Conservation (phyloP, 1,284 basidiomycete species). For the Fomitopsis palustris region DNA sequence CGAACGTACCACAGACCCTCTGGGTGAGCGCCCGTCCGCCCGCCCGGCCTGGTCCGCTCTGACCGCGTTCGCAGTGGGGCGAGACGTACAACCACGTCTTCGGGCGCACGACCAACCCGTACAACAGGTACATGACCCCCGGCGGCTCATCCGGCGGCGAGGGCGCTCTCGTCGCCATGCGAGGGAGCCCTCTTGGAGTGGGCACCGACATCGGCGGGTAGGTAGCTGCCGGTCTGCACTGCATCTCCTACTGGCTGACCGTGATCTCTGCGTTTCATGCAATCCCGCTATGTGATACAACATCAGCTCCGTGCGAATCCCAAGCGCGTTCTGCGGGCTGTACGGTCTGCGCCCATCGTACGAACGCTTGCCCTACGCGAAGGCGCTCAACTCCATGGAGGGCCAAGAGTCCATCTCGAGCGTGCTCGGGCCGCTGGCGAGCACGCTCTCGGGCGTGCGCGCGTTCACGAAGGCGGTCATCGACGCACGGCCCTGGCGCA, state of each 20-base stretch:
- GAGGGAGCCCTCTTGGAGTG: conserved; percentile 59
- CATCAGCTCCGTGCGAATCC: conserved; percentile 51
- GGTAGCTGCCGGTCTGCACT: conserved; percentile 4
- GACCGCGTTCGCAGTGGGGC: conserved; percentile 42
- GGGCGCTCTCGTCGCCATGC: conserved; percentile 51
- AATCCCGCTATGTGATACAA: no score
- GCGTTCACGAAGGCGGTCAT: conserved; percentile 55
- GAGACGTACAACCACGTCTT: conserved; percentile 65
- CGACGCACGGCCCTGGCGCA: conserved; percentile 73
- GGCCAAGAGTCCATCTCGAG: conserved; percentile 53
- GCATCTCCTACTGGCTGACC: not conserved
- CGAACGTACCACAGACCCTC: conserved; percentile 69
- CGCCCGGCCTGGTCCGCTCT: not conserved
- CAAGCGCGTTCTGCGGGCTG: conserved; percentile 47
- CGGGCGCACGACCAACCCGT: conserved; percentile 66
- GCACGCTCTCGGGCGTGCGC: conserved; percentile 40
- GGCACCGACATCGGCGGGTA: conserved; percentile 71
- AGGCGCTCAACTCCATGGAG: conserved; percentile 40
- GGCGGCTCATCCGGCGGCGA: conserved; percentile 67
- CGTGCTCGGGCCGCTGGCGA: conserved; percentile 53
- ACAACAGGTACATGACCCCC: conserved; percentile 47
- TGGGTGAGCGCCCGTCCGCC: conserved; percentile 13
- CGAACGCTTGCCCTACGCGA: conserved; percentile 50
- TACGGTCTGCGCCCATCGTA: conserved; percentile 54
- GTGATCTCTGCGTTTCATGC: no score